Conservation (phyloP, 306 rosid species). For the Adenanthera pavonina region DNA sequence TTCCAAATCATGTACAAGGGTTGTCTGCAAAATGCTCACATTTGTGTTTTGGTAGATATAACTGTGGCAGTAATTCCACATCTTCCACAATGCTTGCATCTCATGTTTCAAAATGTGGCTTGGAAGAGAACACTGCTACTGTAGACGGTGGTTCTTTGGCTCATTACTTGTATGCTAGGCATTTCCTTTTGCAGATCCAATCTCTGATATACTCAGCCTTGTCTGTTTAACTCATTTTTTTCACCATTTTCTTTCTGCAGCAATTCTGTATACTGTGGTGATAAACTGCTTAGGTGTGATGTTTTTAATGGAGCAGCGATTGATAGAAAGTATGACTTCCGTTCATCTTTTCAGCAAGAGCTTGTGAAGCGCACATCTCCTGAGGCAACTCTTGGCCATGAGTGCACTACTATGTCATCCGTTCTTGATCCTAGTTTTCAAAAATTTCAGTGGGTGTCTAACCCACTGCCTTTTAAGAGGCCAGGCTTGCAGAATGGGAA, state of each 20-base stretch:
- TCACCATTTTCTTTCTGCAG: slow-evolving; percentile 36
- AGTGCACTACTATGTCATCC: slow-evolving; percentile 40
- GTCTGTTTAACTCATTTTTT: slow-evolving; percentile 34
- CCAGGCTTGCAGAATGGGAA: slow-evolving; percentile 46
- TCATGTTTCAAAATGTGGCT: slow-evolving; percentile 40
- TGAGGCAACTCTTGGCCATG: slow-evolving; percentile 46
- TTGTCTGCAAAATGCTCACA: slow-evolving; percentile 67
- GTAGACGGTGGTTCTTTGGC: slow-evolving; percentile 46
- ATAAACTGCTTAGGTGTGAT: slow-evolving; percentile 38
- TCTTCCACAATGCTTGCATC: slow-evolving; percentile 42
- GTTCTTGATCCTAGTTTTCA: slow-evolving; percentile 35
- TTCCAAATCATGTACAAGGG: slow-evolving; percentile 66
- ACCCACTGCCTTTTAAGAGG: slow-evolving; percentile 53
- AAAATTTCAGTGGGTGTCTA: slow-evolving; percentile 40
- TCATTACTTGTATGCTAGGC: slow-evolving; percentile 49
- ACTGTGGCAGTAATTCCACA: slow-evolving; percentile 48
- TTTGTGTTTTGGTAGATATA: slow-evolving; percentile 78
- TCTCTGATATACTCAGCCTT: slow-evolving; percentile 29
- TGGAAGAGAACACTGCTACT: slow-evolving; percentile 48
- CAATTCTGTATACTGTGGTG: slow-evolving; percentile 39
- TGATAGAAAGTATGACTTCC: slow-evolving; percentile 44
- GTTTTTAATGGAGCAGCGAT: slow-evolving; percentile 24
- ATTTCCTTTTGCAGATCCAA: slow-evolving; percentile 40
- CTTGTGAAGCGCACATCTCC: slow-evolving; percentile 40
- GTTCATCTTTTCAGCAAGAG: slow-evolving; percentile 47